Conservation (phyloP, 768 basidiomycete species). For the Sarcodon sp. region DNA sequence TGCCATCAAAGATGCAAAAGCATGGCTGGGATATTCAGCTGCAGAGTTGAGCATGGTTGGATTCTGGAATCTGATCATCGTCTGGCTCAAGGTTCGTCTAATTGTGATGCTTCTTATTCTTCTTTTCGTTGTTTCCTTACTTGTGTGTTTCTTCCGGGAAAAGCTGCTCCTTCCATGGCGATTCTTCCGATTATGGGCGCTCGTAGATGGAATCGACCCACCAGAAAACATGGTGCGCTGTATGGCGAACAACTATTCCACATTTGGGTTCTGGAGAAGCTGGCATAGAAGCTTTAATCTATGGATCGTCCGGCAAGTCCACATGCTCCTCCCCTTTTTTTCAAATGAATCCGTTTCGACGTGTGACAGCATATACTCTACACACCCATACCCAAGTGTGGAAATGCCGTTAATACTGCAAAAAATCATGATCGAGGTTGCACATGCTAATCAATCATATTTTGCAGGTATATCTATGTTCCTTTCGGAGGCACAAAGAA, state of each 20-base stretch:
- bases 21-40: constrained; percentile 71
- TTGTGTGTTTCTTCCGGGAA: neutral
- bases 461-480: constrained; percentile 79
- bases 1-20: constrained; percentile 82
- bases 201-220: constrained; percentile 79
- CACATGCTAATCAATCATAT: constrained; percentile 1
- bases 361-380: no score
- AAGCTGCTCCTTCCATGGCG: constrained; percentile 93
- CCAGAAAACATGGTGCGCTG: constrained; percentile 99
- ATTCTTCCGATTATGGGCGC: constrained; percentile 91
- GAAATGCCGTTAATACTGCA: no score
- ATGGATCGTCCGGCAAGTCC: constrained; percentile 73
- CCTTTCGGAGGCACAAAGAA: constrained; percentile 71
- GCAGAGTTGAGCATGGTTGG: constrained; percentile 85
- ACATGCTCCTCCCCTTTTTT: neutral
- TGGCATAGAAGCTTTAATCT: constrained; percentile 97
- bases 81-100: constrained; percentile 82
- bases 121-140: neutral
- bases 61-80: constrained; percentile 92
- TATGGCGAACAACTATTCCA: constrained; percentile 94
- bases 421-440: neutral
- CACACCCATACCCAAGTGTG: no score
- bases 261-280: constrained; percentile 85
- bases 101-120: neutral
- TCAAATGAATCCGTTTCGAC: neutral